Base-by-base conservation (phyloP, 202 grass and related monocot species). In the Musa balbisiana region DNA sequence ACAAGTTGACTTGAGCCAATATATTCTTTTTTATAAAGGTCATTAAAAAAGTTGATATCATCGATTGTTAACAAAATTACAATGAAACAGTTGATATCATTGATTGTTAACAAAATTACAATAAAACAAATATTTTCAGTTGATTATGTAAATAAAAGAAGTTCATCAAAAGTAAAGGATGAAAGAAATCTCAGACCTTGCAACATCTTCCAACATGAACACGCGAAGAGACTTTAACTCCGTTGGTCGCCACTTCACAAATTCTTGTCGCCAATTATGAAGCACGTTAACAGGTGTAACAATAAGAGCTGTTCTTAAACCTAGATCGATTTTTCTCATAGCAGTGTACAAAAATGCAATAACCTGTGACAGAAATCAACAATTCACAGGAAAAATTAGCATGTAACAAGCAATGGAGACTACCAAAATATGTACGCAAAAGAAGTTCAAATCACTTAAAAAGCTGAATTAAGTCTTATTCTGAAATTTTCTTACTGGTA, bases 251-350 rank as follows among this genome's bases (percentile, higher is more conserved):
- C 95, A 98, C 64, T 92, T 98, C 23, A 17, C 82, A 73, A 98
- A 98, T 80, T 98, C 95, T 78, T 86, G 85, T 75, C 81, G 89
- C 94, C 95, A 98, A 63, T 94, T 98, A 85, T 98, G 91, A 71
- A 98, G 86, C 74, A 98, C 95, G 85, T 98, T 98, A 79, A 98
- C 95, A 78, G 91, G 95, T 58, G 89, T 98, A 86, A 98, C 91
- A 58, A 98, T 80, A 84, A 98, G 95, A 80, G 79, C 83, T 59
- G 88, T 94, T 67, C 74, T 83, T 67, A 98, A 53, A 85, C 87
- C 91, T 78, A 98, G 78, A 66, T 92, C 85, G 79, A 70, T 21
- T 72, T 67, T 83, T 84, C 89, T 90, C 91, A 98, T 85, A 89
- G 88, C 91, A 53, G 54, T 84, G 64, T 94, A 98, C n/a, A 98